These are phyloP conservation scores for Chlorella sp. DNA, from an alignment of 139 green algal genomes.

Conservation along the genomic window DNA sequence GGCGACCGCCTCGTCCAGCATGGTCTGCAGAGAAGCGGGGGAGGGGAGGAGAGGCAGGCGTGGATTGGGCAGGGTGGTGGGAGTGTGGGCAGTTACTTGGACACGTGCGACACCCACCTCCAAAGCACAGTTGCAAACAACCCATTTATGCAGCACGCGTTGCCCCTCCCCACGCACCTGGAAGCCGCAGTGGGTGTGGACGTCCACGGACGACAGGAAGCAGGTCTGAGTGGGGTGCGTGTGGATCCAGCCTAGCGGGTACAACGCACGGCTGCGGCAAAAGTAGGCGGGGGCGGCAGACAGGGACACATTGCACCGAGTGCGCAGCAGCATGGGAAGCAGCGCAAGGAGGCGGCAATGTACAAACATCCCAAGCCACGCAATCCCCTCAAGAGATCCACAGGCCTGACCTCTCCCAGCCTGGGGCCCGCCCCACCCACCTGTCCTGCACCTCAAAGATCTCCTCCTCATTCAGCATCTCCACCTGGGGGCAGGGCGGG, in stretches of 20 bases:
- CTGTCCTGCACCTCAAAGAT: constrained; percentile 83
- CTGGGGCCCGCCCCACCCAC: no score
- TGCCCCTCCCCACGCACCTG: constrained; percentile 39
- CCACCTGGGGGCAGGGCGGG: neutral
- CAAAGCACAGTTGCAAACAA: no score
- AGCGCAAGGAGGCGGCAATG: no score
- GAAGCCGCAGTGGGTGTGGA: constrained; percentile 95
- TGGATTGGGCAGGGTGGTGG: neutral
- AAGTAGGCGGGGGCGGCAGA: no score
- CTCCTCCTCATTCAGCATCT: constrained; percentile 91
- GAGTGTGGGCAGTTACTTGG: neutral
- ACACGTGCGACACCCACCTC: no score
- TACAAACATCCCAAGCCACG: no score
- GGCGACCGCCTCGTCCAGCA: constrained; percentile 94
- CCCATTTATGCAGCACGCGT: no score
- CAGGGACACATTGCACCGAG: no score
- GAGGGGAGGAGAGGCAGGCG: neutral
- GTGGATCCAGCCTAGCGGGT: constrained; percentile 97
- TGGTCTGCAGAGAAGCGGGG: constrained; percentile 73
- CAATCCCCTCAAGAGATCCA: no score
- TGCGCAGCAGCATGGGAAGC: no score
- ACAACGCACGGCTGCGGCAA: constrained; percentile 62
- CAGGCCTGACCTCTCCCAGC: no score
- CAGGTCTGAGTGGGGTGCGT: constrained; percentile 97
- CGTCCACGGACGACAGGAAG: constrained; percentile 96